phyloP scores from a whole-genome alignment of 1,284 basidiomycete genomes.

The Xanthoconium separans region DNA sequence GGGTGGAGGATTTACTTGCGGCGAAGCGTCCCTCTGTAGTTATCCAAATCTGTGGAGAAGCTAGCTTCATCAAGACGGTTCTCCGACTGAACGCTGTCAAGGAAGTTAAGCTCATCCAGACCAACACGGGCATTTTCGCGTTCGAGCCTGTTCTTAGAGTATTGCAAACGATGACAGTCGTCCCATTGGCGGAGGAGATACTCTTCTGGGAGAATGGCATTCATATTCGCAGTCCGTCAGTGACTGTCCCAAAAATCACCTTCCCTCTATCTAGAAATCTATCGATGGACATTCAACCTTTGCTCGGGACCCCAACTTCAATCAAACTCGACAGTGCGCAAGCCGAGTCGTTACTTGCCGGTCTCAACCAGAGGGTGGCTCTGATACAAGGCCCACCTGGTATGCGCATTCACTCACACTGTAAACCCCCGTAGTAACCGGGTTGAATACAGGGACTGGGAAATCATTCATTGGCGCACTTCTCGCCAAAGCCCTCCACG shows the following conservation, averaged over 20 bases:
- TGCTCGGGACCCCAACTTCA: constrained; percentile 37
- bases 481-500: constrained; percentile 54
- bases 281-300: constrained; percentile 39
- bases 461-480: constrained; percentile 68
- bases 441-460: constrained; percentile 50
- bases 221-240: constrained; percentile 11
- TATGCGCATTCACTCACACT: constrained; percentile 26
- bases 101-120: constrained; percentile 49
- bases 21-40: constrained; percentile 48
- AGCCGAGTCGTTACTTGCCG: constrained; percentile 46
- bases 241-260: constrained; percentile 30
- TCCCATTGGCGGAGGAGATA: constrained; percentile 50
- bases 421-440: neutral
- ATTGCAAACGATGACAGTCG: constrained; percentile 42
- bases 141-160: constrained; percentile 58
- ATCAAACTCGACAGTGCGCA: constrained; percentile 55
- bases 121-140: constrained; percentile 59
- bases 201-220: constrained; percentile 48
- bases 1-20: constrained; percentile 52
- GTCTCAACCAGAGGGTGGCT: constrained; percentile 53
- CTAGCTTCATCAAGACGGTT: constrained; percentile 39
- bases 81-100: constrained; percentile 38
- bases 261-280: constrained; percentile 35
- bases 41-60: constrained; percentile 48
- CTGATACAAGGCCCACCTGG: constrained; percentile 69